Conservation (phyloP, 2,329 filamentous ascomycete species). For the Ceratocystis albifundus region DNA sequence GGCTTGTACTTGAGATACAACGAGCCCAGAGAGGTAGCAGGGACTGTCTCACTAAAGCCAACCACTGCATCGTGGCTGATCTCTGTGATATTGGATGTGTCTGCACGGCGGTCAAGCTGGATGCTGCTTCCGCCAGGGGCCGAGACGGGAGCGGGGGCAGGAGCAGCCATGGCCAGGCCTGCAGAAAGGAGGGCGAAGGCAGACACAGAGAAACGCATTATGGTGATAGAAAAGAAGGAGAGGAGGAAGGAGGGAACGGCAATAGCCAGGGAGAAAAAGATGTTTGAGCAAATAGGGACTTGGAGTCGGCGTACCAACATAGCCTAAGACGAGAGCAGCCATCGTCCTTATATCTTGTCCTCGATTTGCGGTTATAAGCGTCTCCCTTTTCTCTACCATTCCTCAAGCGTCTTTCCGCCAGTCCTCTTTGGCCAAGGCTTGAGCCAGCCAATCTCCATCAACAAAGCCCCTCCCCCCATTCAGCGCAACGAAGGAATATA, state of each 20-base stretch:
- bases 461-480: neutral
- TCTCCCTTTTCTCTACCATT: neutral
- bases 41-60: conserved; percentile 30
- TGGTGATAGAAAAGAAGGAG: neutral
- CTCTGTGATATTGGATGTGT: conserved; percentile 21
- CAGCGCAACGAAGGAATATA: neutral
- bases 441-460: neutral
- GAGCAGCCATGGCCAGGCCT: conserved; percentile 12
- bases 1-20: conserved; percentile 32
- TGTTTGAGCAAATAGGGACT: neutral
- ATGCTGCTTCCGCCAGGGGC: neutral
- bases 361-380: neutral
- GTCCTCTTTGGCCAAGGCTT: neutral
- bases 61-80: conserved; percentile 30
- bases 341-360: neutral
- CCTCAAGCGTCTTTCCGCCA: neutral
- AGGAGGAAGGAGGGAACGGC: neutral
- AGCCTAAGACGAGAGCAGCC: neutral
- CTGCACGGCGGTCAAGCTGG: conserved; percentile 17
- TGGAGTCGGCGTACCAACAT: neutral
- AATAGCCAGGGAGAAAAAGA: neutral
- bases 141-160: conserved; percentile 4
- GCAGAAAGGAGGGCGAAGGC: conserved; percentile 9
- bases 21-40: conserved; percentile 27
- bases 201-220: conserved; percentile 15